Evolutionary conservation across 331 rosid genomes (phyloP).

Genomic region (Acacia concinna): DNA sequence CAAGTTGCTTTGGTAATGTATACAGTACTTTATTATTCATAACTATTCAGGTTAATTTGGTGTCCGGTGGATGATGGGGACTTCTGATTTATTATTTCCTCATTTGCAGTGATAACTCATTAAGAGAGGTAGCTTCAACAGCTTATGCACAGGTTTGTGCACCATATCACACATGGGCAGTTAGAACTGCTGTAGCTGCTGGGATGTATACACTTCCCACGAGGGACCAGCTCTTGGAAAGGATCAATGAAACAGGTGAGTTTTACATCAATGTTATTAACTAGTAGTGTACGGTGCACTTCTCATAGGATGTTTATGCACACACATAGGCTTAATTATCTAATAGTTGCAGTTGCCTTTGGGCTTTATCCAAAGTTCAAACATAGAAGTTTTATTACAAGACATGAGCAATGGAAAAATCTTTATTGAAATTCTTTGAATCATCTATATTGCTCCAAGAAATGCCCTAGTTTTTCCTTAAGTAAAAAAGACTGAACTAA

Average conservation of each 20-base stretch:
- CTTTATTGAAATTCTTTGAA: neutral
- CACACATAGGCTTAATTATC: neutral
- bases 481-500: too few species aligned
- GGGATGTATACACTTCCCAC: constrained; percentile 96
- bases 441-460: neutral
- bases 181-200: constrained; percentile 91
- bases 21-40: neutral
- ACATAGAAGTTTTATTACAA: neutral
- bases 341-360: neutral
- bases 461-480: neutral
- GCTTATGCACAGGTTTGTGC: constrained; percentile 90
- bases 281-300: neutral
- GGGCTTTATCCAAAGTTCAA: neutral
- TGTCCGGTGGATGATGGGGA: constrained; percentile 1
- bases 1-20: constrained; percentile 8
- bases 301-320: neutral
- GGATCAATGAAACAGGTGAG: constrained; percentile 79
- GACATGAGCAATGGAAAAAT: neutral
- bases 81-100: constrained; percentile 24
- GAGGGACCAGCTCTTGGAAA: constrained; percentile 74
- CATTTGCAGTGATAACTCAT: constrained; percentile 52
- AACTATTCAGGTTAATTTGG: neutral
- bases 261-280: constrained; percentile 18
- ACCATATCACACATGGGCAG: constrained; percentile 84
- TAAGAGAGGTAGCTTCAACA: constrained; percentile 73